Base-by-base conservation (phyloP, 352 stramenopile species). In the Pythium sp. region DNA sequence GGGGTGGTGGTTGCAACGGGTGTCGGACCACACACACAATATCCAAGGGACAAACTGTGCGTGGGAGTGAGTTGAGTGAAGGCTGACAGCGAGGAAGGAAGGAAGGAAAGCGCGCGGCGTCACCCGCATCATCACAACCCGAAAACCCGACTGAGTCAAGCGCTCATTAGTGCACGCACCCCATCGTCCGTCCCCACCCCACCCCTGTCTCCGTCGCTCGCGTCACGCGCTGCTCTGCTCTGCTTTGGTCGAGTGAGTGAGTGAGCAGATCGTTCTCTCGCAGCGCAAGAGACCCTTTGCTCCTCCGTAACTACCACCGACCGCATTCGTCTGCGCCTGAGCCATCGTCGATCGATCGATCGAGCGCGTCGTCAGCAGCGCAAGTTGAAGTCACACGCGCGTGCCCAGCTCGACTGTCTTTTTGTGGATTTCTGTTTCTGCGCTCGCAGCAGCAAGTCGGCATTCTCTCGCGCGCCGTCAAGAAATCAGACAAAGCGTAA, bases 111-210 rank as follows among this genome's bases (percentile, higher is more conserved):
- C 24, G 43, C 24, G 14, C 41, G 58, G 38, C 58, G 41, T 56
- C 58, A 53, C 14, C n/a, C 11, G 34, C 51, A 7, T 57, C 30
- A 32, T 32, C 30, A 38, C 58, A 53, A 64, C 36, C 58, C 34
- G 38, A 64, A 64, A 64, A 63, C 32, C n/a, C 8, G 58, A 64
- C 58, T 64, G 58, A 64, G 58, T 64, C 43, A 38, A 64, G 58
- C 58, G 58, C 58, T 64, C 58, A 54, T 64, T 64, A 64, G 58
- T 56, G 38, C 58, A 64, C 58, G 58, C 34, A 64, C 41, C 38
- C 26, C 58, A 24, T 65, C 38, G 43, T 57, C 22, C 41, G 46
- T 65, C 38, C 30, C 30, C 28, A 5, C 34, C 34, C 34, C 34
- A 12, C 4, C 41, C 20, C 41, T n/a, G 41, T 15, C 41, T 64